These are phyloP conservation scores for Ambrosiella cleistominuta DNA, from an alignment of 2,329 filamentous ascomycete species.

Conservation along the genomic window DNA sequence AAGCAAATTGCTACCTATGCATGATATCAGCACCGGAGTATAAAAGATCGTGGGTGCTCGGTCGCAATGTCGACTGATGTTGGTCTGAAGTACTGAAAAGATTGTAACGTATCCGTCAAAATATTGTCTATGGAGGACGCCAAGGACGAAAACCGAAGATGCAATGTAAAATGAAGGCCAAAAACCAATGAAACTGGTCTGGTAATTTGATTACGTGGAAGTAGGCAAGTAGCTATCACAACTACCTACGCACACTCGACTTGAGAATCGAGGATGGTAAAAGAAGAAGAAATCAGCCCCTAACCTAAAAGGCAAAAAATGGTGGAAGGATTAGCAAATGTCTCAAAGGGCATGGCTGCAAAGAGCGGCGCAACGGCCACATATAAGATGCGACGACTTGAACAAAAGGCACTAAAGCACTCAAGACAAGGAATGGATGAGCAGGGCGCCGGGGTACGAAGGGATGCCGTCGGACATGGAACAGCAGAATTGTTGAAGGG, in stretches of 20 bases:
- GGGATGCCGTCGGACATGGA: neutral
- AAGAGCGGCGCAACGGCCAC: neutral
- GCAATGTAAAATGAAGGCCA: neutral
- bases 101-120: neutral
- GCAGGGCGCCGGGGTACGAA: neutral
- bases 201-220: neutral
- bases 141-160: neutral
- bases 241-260: constrained; percentile 1
- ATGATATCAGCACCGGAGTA: neutral
- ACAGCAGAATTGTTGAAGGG: neutral
- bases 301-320: neutral
- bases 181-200: neutral
- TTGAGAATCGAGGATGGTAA: neutral
- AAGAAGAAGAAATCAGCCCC: neutral
- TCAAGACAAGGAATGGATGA: neutral
- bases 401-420: neutral
- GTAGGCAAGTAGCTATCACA: neutral
- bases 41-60: neutral
- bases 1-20: neutral
- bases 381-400: neutral
- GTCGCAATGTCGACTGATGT: neutral
- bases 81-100: neutral
- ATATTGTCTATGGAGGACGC: neutral
- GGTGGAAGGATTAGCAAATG: neutral
- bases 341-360: neutral